Evolutionary conservation across 2,329 filamentous ascomycete species (phyloP).

Genomic region (Thermothelomyces thermophilus): DNA sequence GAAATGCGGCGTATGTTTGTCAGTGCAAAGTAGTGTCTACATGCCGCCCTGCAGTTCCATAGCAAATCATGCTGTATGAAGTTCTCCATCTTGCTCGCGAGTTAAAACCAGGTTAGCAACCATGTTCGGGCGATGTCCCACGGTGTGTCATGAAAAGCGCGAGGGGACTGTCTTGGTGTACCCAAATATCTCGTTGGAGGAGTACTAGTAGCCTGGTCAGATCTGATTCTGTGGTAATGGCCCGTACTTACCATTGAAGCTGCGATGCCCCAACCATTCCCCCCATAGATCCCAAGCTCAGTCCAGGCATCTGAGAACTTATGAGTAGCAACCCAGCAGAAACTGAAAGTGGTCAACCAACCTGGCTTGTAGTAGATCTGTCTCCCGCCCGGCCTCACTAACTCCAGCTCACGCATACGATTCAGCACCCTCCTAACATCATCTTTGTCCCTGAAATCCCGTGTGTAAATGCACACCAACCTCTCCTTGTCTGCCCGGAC

Average conservation of each 20-base stretch:
- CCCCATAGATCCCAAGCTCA: conserved; percentile 53
- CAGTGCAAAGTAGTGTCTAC: too few relatives aligned
- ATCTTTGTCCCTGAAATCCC: conserved; percentile 60
- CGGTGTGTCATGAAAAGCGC: neutral
- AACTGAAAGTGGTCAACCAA: conserved; percentile 34
- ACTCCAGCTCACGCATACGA: conserved; percentile 53
- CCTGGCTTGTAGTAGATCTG: conserved; percentile 75
- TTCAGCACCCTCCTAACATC: conserved; percentile 64
- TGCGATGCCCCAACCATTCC: conserved; percentile 57
- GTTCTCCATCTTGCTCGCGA: too few relatives aligned
- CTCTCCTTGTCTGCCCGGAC: conserved; percentile 40
- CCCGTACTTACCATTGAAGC: conserved; percentile 32
- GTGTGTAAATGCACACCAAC: conserved; percentile 72
- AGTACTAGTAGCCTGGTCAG: conserved; percentile 20
- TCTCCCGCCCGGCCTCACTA: conserved; percentile 44
- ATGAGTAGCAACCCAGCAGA: neutral
- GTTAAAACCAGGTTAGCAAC: neutral
- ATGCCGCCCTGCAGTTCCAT: too few relatives aligned
- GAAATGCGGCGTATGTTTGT: too few relatives aligned
- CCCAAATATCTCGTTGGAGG: conserved; percentile 23
- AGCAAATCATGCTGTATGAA: too few relatives aligned
- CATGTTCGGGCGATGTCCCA: neutral
- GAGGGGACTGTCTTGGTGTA: conserved; percentile 14
- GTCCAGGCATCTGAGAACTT: conserved; percentile 56
- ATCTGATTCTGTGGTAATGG: neutral